These are phyloP conservation scores for Cyberlindnera americana DNA, from an alignment of 805 yeast genomes.

Conservation along the genomic window DNA sequence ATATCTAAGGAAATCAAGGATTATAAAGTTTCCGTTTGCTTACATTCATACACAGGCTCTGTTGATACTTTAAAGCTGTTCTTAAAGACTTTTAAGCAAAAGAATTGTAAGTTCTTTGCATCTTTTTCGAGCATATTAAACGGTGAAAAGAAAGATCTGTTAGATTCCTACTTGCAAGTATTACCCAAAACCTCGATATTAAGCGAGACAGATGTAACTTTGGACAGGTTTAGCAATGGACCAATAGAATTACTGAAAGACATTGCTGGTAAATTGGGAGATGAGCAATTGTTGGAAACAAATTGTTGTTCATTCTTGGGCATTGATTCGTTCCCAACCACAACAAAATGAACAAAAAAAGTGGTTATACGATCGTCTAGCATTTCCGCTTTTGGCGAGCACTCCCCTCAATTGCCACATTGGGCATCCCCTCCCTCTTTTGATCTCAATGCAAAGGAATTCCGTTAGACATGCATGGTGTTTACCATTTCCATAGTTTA, in stretches of 20 bases:
- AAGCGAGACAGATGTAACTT: constrained; percentile 24
- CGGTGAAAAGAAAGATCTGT: too few relatives aligned
- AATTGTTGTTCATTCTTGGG: constrained; percentile 7
- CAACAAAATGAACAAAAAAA: neutral
- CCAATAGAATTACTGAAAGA: constrained; percentile 5
- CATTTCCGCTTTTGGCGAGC: constrained; percentile 1
- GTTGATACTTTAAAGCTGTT: constrained; percentile 57
- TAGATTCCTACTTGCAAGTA: too few relatives aligned
- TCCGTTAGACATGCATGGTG: too few relatives aligned
- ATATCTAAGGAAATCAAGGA: too few relatives aligned
- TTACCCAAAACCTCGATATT: constrained; percentile 11
- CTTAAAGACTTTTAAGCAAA: constrained; percentile 26
- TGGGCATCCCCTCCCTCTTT: neutral
- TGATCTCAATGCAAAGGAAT: neutral
- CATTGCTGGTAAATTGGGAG: constrained; percentile 1
- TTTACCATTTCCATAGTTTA: neutral
- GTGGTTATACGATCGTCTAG: constrained; percentile 1
- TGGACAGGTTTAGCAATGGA: constrained; percentile 12
- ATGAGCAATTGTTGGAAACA: neutral
- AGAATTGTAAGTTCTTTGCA: constrained; percentile 8
- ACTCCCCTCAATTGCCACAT: neutral
- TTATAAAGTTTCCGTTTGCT: constrained; percentile 53
- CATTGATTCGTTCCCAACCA: neutral
- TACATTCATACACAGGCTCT: constrained; percentile 89
- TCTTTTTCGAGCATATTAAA: constrained; percentile 16